Conservation (phyloP, 768 basidiomycete species). For the Trametopsis cervina region DNA sequence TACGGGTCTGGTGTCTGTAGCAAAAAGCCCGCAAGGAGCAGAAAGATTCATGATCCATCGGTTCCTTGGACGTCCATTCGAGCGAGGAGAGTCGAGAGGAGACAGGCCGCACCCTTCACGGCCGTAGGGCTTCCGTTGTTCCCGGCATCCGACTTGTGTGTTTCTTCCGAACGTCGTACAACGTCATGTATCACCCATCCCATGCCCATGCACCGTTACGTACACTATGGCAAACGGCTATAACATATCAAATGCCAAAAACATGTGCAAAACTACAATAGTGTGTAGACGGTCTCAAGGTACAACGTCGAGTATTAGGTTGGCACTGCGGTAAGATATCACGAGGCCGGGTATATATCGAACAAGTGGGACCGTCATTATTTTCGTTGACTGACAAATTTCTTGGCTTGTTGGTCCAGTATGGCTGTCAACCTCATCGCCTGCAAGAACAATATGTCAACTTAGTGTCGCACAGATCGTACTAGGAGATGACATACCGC, state of each 20-base stretch:
- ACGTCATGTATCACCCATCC: slow-evolving; percentile 17
- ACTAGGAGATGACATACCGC: slow-evolving; percentile 43
- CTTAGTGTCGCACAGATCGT: neutral
- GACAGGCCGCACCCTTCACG: too few relatives aligned
- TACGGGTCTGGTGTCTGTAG: slow-evolving; percentile 33
- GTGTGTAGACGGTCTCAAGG: neutral
- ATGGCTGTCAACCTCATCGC: slow-evolving; percentile 63
- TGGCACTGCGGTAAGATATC: too few relatives aligned
- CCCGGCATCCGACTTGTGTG: too few relatives aligned
- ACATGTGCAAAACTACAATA: slow-evolving; percentile 18
- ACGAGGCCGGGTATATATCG: neutral
- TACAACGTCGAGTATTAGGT: neutral
- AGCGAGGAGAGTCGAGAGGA: neutral
- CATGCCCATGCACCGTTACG: slow-evolving; percentile 22
- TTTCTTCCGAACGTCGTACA: slow-evolving; percentile 16
- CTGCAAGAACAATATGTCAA: slow-evolving; percentile 27
- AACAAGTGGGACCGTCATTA: neutral
- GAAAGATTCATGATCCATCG: slow-evolving; percentile 39
- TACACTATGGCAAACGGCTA: slow-evolving; percentile 19
- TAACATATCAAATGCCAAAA: slow-evolving; percentile 24
- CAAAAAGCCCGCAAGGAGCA: slow-evolving; percentile 60
- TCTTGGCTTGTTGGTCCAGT: slow-evolving; percentile 34
- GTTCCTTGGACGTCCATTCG: neutral
- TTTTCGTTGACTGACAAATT: slow-evolving; percentile 8
- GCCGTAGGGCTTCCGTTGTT: too few relatives aligned